Conservation (phyloP, 768 basidiomycete genomes). For the Cystobasidium onofrii region DNA sequence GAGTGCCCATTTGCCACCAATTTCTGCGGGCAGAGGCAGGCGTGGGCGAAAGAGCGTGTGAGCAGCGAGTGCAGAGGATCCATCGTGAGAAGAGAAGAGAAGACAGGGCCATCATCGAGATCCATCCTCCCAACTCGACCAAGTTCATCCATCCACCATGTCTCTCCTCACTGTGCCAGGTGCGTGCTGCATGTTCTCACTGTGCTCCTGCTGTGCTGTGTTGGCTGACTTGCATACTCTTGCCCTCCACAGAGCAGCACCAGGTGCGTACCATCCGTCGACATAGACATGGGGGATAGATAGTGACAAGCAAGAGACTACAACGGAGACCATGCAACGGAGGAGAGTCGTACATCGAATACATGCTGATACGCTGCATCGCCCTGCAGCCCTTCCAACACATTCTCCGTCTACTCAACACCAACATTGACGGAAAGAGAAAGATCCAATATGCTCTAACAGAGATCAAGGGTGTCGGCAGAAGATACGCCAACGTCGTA, state of each 20-base stretch:
- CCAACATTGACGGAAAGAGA: conserved; percentile 98
- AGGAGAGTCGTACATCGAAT: too few relatives aligned
- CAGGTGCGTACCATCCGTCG: background rate
- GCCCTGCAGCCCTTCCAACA: conserved; percentile 56
- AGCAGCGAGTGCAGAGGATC: background rate
- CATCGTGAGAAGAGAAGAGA: too few relatives aligned
- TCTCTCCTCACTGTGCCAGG: conserved; percentile 15
- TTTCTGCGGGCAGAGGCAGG: background rate
- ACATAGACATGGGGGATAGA: background rate
- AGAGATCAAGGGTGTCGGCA: conserved; percentile 99
- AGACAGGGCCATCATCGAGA: background rate
- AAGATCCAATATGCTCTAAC: conserved; percentile 97
- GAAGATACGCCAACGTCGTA: conserved; percentile 95
- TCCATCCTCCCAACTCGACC: conserved; percentile 8
- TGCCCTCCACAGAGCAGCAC: background rate
- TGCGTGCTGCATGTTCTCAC: background rate
- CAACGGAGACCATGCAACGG: background rate
- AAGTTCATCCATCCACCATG: background rate
- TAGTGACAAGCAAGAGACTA: background rate
- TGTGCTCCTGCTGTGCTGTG: background rate
- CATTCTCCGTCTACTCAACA: conserved; percentile 98
- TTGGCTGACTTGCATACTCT: background rate
- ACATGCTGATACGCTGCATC: too few relatives aligned
- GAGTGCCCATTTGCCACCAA: background rate
- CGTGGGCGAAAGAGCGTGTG: background rate